Conservation (phyloP, 352 stramenopile genomes). For the Aphanomyces cochlioides region DNA sequence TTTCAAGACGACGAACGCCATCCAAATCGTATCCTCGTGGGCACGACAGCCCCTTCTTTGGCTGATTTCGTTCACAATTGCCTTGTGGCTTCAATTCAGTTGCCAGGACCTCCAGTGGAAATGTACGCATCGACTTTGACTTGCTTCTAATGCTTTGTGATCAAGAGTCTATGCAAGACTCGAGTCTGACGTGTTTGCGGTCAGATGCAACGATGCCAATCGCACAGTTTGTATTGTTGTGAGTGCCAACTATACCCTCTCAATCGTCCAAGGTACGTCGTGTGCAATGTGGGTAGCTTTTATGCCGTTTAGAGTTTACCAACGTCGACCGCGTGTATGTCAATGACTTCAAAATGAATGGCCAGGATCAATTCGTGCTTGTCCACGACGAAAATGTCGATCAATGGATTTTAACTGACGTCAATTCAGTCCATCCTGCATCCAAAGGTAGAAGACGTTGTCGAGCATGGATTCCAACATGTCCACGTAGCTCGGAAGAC, state of each 20-base stretch:
- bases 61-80: background rate
- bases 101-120: background rate
- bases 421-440: background rate
- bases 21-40: background rate
- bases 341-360: background rate
- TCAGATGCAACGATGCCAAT: constrained; percentile 1
- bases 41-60: constrained; percentile 8
- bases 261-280: constrained; percentile 12
- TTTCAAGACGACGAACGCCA: background rate
- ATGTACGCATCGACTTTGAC: background rate
- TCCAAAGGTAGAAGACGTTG: background rate
- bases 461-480: too few species aligned
- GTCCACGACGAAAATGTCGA: background rate
- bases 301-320: background rate
- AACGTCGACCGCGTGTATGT: constrained; percentile 1
- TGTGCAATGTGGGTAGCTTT: background rate
- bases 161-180: background rate
- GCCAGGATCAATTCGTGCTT: background rate
- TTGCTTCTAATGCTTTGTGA: background rate
- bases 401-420: constrained; percentile 7
- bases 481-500: background rate
- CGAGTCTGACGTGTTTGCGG: background rate
- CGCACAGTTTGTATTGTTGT: background rate
- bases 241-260: background rate
- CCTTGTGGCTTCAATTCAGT: background rate